Evolutionary conservation across 495 filamentous ascomycete genomes (phyloP), one percentile per base, ranked within the genome.

Genomic region (Antarctomyces pellizariae): DNA sequence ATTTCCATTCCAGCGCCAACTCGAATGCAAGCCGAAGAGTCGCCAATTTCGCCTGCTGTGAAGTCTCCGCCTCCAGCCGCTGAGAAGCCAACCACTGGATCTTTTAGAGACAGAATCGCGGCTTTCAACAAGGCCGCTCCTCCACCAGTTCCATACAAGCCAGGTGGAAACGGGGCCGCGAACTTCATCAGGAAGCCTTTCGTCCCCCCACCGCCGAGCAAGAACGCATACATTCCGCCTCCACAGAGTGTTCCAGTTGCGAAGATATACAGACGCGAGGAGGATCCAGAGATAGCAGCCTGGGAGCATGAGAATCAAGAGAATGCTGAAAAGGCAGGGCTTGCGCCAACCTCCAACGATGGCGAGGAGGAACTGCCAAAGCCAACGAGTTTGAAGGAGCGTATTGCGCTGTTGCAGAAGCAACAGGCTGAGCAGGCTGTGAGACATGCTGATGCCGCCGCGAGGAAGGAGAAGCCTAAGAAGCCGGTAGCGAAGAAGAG

Each of bases 141-240:
- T 3, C 64, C 84, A 4, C 86, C 86, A 7, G 50, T 86, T 30
- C 86, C 89, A 2, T 79, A 80, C 47, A 90, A 92, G 39, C 78
- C 80, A 7, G 57, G 64, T 34, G 63, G 64, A 2, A 54, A 64
- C 14, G 57, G 63, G 23, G 58, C 62, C 7, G 53, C 55, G 25
- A 60, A 62, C 32, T 95, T 95, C 37, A 67, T 95, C 46, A 93
- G 89, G 58, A 95, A 95, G 48, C 80, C 86, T n/a, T 97, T 93
- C 39, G 86, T 97, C 32, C 74, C 86, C 1, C 80, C 89, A 16
- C 86, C 86, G 28, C 86, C 86, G 4, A 90, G 79, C 47, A 75
- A 82, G 36, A 72, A 93, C 57, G 72, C 89, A 2, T 97, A 79
- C 39, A 64, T 95, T 1, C 74, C 86, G 18, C 68, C 71, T 3